These are phyloP conservation scores for Colletotrichum abscissum DNA, from an alignment of 2,329 filamentous ascomycete species.

Conservation along the genomic window DNA sequence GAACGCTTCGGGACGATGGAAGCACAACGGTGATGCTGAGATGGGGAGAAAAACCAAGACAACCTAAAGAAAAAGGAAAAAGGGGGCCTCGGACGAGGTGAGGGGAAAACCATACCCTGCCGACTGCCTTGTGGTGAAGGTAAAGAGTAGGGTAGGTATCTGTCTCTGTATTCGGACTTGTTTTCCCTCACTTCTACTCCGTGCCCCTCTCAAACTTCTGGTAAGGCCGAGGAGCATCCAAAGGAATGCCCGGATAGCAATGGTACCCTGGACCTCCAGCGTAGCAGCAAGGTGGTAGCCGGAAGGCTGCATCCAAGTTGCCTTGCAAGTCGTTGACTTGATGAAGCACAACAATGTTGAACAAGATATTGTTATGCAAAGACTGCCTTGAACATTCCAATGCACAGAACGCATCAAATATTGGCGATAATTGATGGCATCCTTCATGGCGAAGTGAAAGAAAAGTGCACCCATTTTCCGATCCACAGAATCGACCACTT, in stretches of 20 bases:
- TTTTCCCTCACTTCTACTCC: neutral
- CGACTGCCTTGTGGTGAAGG: neutral
- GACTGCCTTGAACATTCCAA: neutral
- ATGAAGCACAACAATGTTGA: neutral
- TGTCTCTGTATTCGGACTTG: neutral
- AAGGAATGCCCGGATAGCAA: neutral
- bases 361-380: neutral
- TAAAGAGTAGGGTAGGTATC: neutral
- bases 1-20: slow-evolving; percentile 15
- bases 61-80: slow-evolving; percentile 1
- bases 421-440: too few relatives aligned
- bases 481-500: neutral
- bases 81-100: neutral
- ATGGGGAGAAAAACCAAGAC: neutral
- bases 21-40: slow-evolving; percentile 12
- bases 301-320: neutral
- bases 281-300: neutral
- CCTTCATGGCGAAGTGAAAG: neutral
- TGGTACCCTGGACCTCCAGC: neutral
- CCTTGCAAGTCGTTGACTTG: neutral
- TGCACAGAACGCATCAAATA: neutral
- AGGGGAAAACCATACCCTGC: neutral
- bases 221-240: neutral
- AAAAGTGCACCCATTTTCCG: neutral
- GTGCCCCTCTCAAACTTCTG: neutral